These are phyloP conservation scores for Spiraea crenata DNA, from an alignment of 331 rosid genomes.

Conservation along the genomic window DNA sequence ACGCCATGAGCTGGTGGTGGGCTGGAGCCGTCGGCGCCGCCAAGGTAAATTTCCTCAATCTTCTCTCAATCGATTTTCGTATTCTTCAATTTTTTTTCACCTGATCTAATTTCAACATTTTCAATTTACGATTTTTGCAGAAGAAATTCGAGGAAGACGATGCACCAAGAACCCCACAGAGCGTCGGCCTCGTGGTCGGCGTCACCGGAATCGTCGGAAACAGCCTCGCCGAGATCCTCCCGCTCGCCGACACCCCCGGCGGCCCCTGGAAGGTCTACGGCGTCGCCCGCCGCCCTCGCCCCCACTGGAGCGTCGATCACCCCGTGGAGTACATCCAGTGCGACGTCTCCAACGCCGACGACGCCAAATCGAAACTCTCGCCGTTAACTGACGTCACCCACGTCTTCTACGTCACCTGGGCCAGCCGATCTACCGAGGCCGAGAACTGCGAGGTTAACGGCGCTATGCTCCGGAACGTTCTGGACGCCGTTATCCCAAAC, in stretches of 20 bases:
- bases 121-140: neutral
- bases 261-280: slow-evolving; percentile 19
- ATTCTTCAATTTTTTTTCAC: neutral
- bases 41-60: neutral
- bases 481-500: slow-evolving; percentile 1
- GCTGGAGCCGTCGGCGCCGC: neutral
- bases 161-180: neutral
- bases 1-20: slow-evolving; percentile 9
- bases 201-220: slow-evolving; percentile 12
- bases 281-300: slow-evolving; percentile 14
- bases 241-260: slow-evolving; percentile 4
- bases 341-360: slow-evolving; percentile 1
- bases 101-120: neutral
- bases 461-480: neutral
- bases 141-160: neutral
- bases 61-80: neutral
- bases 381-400: slow-evolving; percentile 4
- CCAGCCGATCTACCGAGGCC: neutral
- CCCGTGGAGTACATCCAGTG: slow-evolving; percentile 9
- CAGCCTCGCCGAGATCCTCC: slow-evolving; percentile 9
- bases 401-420: neutral
- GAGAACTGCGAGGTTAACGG: slow-evolving; percentile 5
- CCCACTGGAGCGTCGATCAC: slow-evolving; percentile 8
- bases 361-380: neutral
- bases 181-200: slow-evolving; percentile 12